Evolutionary conservation across 768 basidiomycete genomes (phyloP).

Genomic region (Termitomyces sp.): DNA sequence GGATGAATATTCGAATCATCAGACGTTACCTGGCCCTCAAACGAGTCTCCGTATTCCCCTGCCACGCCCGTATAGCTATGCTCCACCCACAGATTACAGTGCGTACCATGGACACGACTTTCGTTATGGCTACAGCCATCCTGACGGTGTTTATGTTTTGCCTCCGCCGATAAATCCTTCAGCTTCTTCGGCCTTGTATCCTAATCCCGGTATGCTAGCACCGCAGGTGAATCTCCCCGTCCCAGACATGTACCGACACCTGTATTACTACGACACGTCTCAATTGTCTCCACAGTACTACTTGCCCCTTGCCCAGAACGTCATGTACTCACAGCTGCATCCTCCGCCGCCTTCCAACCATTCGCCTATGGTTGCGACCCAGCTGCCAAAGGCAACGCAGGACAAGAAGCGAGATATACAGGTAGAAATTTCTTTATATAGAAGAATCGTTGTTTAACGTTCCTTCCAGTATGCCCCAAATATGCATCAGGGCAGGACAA

Average conservation of each 20-base stretch:
- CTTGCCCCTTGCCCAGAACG: constrained; percentile 50
- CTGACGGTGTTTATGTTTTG: constrained; percentile 50
- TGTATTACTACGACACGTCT: constrained; percentile 52
- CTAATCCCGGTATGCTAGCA: constrained; percentile 35
- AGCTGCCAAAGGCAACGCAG: constrained; percentile 34
- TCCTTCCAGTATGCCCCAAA: constrained; percentile 15
- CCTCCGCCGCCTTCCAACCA: constrained; percentile 18
- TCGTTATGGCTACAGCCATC: constrained; percentile 46
- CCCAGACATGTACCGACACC: constrained; percentile 37
- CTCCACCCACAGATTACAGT: constrained; percentile 52
- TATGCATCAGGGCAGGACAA: constrained; percentile 37
- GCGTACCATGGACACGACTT: constrained; percentile 50
- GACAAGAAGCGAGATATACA: constrained; percentile 59
- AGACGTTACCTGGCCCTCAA: constrained; percentile 20
- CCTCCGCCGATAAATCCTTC: constrained; percentile 35
- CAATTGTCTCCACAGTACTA: constrained; percentile 56
- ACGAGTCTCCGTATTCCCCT: constrained; percentile 32
- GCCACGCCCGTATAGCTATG: constrained; percentile 43
- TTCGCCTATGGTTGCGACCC: constrained; percentile 50
- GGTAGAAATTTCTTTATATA: constrained; percentile 25
- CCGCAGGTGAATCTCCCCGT: constrained; percentile 21
- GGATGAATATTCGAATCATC: constrained; percentile 19
- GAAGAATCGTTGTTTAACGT: constrained; percentile 7
- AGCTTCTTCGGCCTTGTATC: constrained; percentile 29
- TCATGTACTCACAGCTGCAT: constrained; percentile 50